A percentile compares a stretch with the other conserved stretches of the same genome.
These are phyloP conservation scores for Pezicula rhizophila DNA, from an alignment of 2,329 filamentous ascomycete genomes.

Conservation along the genomic window DNA sequence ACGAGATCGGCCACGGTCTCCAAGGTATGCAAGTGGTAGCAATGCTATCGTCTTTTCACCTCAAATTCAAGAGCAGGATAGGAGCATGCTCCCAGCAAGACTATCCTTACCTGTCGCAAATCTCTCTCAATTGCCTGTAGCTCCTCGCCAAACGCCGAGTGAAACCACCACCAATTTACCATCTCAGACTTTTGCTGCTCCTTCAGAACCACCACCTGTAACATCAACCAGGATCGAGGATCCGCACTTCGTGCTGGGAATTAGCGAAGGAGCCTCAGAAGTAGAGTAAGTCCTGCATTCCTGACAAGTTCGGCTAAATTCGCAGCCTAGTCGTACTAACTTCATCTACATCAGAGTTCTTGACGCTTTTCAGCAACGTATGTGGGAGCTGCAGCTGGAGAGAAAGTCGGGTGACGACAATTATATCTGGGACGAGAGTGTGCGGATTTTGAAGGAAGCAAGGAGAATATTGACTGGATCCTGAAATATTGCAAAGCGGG, in stretches of 20 bases:
- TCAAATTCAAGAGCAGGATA: neutral
- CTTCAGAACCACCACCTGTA: too few species aligned
- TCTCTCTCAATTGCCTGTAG: neutral
- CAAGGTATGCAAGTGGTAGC: conserved; percentile 3
- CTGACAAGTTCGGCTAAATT: neutral
- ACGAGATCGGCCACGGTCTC: conserved; percentile 1
- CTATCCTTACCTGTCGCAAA: neutral
- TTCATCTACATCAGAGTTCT: conserved; percentile 9
- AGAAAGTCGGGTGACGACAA: conserved; percentile 4
- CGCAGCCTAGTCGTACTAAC: neutral
- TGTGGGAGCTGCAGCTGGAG: conserved; percentile 15
- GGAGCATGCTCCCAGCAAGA: neutral
- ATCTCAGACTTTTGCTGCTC: too few species aligned
- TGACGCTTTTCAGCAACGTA: conserved; percentile 10
- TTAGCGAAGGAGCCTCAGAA: conserved; percentile 10
- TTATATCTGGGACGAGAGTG: conserved; percentile 9
- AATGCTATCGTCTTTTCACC: conserved; percentile 5
- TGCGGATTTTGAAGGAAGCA: conserved; percentile 7
- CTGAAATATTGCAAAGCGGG: neutral
- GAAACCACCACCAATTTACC: too few species aligned
- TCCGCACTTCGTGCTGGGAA: conserved; percentile 18
- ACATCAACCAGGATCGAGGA: conserved; percentile 9
- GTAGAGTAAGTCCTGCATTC: conserved; percentile 11
- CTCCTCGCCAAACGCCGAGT: too few species aligned
- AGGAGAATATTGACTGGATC: conserved; percentile 8